phyloP scores from a whole-genome alignment of 768 basidiomycete species.

The Termitomyces eurrhizus region DNA sequence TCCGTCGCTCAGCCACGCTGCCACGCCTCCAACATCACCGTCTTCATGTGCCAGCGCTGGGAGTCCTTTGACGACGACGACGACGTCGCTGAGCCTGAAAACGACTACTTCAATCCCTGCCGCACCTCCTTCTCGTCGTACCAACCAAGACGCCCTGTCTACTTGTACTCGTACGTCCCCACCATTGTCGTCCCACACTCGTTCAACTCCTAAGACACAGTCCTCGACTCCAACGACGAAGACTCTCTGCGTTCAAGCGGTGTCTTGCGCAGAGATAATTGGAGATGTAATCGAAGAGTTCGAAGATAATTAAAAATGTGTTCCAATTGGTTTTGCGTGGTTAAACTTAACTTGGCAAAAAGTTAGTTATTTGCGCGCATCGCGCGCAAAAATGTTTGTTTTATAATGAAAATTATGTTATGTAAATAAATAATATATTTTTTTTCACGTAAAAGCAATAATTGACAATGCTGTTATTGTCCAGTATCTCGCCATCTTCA shows the following conservation, averaged over 20 bases:
- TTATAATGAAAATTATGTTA: no score
- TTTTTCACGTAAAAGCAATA: no score
- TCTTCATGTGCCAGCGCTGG: conserved; percentile 26
- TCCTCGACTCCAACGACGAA: conserved; percentile 26
- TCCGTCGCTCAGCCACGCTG: conserved; percentile 29
- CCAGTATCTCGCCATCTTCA: no score
- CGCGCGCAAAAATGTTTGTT: no score
- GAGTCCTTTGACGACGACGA: conserved; percentile 26
- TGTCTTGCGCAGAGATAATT: conserved; percentile 20
- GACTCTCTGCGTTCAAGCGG: conserved; percentile 18
- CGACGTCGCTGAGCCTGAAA: conserved; percentile 23
- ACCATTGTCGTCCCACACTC: conserved; percentile 22
- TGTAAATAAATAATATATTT: no score
- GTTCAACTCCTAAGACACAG: conserved; percentile 23
- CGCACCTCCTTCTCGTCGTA: conserved; percentile 11
- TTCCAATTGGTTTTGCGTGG: no score
- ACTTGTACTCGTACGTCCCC: conserved; percentile 11
- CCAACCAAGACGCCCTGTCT: conserved; percentile 9
- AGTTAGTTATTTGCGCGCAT: no score
- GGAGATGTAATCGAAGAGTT: no score
- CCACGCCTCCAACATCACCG: conserved; percentile 11
- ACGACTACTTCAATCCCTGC: no score
- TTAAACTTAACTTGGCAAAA: no score
- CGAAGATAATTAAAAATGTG: no score
- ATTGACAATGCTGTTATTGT: no score